These are phyloP conservation scores for Trichocladium uniseriatum DNA, from an alignment of 495 filamentous ascomycete genomes.

Conservation along the genomic window DNA sequence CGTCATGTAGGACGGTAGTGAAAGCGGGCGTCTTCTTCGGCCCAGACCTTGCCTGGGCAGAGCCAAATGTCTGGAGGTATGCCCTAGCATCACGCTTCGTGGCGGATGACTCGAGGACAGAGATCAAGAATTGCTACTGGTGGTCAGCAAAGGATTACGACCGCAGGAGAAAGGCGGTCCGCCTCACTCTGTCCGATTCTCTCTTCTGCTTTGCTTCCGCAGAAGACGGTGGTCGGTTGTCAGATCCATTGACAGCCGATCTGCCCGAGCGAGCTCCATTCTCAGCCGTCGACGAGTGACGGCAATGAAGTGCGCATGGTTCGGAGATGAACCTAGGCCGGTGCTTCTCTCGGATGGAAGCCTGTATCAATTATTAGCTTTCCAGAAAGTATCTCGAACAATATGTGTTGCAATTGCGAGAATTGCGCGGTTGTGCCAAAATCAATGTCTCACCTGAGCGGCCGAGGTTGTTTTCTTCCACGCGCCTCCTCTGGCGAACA, in stretches of 20 bases:
- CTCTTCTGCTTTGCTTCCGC: constrained; percentile 37
- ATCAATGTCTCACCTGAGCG: constrained; percentile 19
- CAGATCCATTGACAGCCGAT: not conserved
- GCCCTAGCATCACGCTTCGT: constrained; percentile 86
- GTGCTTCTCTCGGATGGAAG: not conserved
- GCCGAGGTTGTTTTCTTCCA: constrained; percentile 20
- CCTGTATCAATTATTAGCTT: not conserved
- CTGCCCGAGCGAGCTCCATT: constrained; percentile 5
- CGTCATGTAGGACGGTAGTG: constrained; percentile 26
- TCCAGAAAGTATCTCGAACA: not conserved
- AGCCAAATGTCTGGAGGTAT: constrained; percentile 72
- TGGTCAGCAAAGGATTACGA: constrained; percentile 11
- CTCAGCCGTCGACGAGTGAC: constrained; percentile 12
- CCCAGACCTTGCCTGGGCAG: constrained; percentile 8
- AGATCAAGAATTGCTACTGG: constrained; percentile 70
- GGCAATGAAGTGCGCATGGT: not conserved
- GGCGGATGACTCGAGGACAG: constrained; percentile 70
- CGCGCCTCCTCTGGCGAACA: constrained; percentile 15
- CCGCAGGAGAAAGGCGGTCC: not conserved
- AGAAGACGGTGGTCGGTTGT: constrained; percentile 24
- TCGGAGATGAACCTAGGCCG: not conserved
- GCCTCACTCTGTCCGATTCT: constrained; percentile 31
- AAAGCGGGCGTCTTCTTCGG: constrained; percentile 10
- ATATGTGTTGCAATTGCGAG: not conserved
- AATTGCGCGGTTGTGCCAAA: no score